Percentiles rank a stretch among this genome's conserved stretches.
These are phyloP conservation scores for Lasiodiplodia sp. DNA, from an alignment of 2,329 filamentous ascomycete genomes.

Conservation along the genomic window DNA sequence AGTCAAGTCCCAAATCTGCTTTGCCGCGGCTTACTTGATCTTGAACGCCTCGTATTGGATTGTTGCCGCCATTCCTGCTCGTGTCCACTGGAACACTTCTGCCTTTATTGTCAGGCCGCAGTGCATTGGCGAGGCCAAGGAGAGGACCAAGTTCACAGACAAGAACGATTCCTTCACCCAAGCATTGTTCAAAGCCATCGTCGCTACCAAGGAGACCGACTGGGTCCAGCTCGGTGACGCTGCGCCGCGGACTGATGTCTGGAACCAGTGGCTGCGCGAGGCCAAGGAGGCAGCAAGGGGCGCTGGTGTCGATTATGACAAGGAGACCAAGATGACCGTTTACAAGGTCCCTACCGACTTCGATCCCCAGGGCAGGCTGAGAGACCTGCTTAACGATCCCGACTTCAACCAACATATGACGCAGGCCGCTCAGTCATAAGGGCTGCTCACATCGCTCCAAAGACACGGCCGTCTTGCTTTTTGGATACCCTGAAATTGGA, in stretches of 20 bases:
- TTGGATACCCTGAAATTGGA: constrained; percentile 19
- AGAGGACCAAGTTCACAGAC: constrained; percentile 37
- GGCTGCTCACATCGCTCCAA: constrained; percentile 4
- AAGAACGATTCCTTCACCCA: constrained; percentile 51
- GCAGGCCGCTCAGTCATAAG: not conserved
- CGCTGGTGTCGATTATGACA: constrained; percentile 3
- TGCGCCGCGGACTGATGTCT: constrained; percentile 51
- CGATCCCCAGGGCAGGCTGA: constrained; percentile 41
- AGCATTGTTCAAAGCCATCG: constrained; percentile 58
- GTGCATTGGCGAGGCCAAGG: not conserved
- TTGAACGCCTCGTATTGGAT: constrained; percentile 60
- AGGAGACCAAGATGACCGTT: constrained; percentile 32
- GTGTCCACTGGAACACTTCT: constrained; percentile 57
- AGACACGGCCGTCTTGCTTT: not conserved
- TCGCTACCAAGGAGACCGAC: constrained; percentile 51
- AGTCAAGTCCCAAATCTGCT: constrained; percentile 56
- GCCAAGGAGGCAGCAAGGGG: constrained; percentile 37
- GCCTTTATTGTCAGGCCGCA: constrained; percentile 48
- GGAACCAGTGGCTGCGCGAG: constrained; percentile 51
- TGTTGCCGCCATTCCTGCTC: constrained; percentile 56
- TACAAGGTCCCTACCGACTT: constrained; percentile 44
- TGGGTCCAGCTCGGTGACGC: constrained; percentile 53
- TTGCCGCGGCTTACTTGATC: constrained; percentile 58
- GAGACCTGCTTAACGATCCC: constrained; percentile 34
- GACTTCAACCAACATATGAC: not conserved